Evolutionary conservation across 2,329 filamentous ascomycete species (phyloP).

Genomic region (Fusarium verticillioides): DNA sequence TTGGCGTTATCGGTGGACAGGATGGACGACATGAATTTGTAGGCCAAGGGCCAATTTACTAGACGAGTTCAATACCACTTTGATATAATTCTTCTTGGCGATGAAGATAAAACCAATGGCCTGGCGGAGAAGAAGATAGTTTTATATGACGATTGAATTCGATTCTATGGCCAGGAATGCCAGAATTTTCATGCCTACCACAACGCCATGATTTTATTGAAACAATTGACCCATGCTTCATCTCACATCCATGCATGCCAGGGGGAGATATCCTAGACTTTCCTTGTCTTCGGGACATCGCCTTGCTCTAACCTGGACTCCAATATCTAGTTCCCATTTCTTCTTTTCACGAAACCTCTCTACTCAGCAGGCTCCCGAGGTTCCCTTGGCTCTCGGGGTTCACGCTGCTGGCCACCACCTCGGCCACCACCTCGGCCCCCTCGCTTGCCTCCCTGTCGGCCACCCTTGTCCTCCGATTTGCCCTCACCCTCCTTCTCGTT

Average conservation of each 20-base stretch:
- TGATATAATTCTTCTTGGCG: conserved; percentile 37
- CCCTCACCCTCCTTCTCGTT: conserved; percentile 62
- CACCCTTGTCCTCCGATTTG: conserved; percentile 58
- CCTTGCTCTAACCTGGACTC: conserved; percentile 38
- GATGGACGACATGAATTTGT: conserved; percentile 49
- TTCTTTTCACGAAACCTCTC: conserved; percentile 21
- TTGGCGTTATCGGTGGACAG: conserved; percentile 54
- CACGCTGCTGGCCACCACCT: conserved; percentile 61
- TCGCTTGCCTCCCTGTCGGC: conserved; percentile 62
- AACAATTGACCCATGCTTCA: conserved; percentile 48
- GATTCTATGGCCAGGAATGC: conserved; percentile 49
- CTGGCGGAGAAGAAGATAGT: conserved; percentile 12
- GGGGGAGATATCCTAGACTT: conserved; percentile 39
- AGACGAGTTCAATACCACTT: conserved; percentile 47
- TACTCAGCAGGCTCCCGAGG: conserved; percentile 53
- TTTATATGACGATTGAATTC: conserved; percentile 50
- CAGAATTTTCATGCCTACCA: conserved; percentile 50
- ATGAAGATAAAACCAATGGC: conserved; percentile 1
- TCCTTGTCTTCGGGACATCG: conserved; percentile 35
- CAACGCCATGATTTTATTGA: conserved; percentile 54
- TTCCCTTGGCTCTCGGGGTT: conserved; percentile 61
- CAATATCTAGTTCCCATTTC: conserved; percentile 31
- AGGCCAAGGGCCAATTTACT: conserved; percentile 45
- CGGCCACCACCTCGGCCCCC: conserved; percentile 63
- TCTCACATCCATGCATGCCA: conserved; percentile 45